A percentile compares a stretch with the other conserved stretches of the same genome.
Evolutionary conservation across 345 rosid species (phyloP).

Genomic region (Eucalyptus regnans): DNA sequence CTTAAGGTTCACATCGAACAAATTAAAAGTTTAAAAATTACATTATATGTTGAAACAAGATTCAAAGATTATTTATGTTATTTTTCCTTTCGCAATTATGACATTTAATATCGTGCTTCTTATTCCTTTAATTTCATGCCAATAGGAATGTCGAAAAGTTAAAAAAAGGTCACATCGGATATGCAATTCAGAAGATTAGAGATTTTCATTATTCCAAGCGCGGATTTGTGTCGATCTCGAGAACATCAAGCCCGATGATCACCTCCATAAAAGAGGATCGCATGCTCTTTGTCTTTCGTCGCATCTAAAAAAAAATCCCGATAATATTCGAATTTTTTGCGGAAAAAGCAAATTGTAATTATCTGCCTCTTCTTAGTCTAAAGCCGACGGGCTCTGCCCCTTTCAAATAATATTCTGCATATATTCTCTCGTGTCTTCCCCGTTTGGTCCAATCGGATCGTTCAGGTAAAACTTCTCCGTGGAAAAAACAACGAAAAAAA

Average conservation of each 20-base stretch:
- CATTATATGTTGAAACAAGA: fast-evolving
- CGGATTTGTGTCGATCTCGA: not conserved
- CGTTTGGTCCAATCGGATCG: not conserved
- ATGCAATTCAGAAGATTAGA: not conserved
- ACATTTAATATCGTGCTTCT: not conserved
- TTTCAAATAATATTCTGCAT: not conserved
- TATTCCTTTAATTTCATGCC: not conserved
- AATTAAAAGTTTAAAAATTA: too few species aligned
- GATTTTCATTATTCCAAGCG: not conserved
- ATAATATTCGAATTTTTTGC: not conserved
- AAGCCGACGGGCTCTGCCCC: too few species aligned
- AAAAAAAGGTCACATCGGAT: not conserved
- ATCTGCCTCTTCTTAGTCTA: not conserved
- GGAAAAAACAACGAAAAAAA: not conserved
- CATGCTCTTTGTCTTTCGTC: not conserved
- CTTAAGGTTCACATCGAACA: fast-evolving
- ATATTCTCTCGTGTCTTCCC: not conserved
- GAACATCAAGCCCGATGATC: not conserved
- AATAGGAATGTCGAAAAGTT: not conserved
- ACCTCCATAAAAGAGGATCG: not conserved
- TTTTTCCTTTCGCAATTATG: not conserved
- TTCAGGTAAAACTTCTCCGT: not conserved
- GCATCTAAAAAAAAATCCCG: not conserved
- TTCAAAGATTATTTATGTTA: too few species aligned
- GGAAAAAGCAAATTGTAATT: not conserved